Conservation (phyloP, 306 rosid genomes). For the Crotalaria pallida region DNA sequence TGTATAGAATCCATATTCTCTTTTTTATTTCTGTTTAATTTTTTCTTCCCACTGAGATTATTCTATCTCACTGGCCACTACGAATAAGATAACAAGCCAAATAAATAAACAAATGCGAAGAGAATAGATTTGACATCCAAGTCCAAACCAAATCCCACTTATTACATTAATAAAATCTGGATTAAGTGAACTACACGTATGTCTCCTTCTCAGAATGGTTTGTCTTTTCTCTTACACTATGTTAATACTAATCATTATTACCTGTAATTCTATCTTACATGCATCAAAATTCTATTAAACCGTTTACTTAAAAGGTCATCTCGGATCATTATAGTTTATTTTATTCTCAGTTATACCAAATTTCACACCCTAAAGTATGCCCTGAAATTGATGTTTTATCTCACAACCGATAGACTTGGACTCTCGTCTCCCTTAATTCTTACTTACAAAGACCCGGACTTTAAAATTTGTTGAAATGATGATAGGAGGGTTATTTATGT, state of each 20-base stretch:
- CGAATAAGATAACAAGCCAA: not conserved
- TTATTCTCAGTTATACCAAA: not conserved
- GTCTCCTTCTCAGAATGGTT: constrained; percentile 21
- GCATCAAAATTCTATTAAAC: not conserved
- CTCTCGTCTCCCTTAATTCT: not conserved
- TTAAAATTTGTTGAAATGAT: not conserved
- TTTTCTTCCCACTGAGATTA: constrained; percentile 32
- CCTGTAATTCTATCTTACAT: not conserved
- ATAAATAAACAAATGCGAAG: constrained; percentile 1
- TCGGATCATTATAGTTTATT: not conserved
- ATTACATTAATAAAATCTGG: constrained; percentile 10
- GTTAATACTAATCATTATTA: not conserved
- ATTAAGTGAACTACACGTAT: constrained; percentile 34
- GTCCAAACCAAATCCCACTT: constrained; percentile 74
- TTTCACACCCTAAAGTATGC: constrained; percentile 5
- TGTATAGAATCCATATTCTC: not conserved
- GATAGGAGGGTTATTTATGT: not conserved
- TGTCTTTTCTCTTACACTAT: not conserved
- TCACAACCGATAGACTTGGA: not conserved
- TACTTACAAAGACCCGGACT: not conserved
- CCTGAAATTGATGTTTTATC: not conserved
- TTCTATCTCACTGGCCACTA: constrained; percentile 32
- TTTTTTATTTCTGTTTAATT: not conserved
- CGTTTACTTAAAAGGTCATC: constrained; percentile 6
- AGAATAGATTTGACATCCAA: constrained; percentile 28